Conservation (phyloP, 305 asterid species). For the Solanum chacoense region DNA sequence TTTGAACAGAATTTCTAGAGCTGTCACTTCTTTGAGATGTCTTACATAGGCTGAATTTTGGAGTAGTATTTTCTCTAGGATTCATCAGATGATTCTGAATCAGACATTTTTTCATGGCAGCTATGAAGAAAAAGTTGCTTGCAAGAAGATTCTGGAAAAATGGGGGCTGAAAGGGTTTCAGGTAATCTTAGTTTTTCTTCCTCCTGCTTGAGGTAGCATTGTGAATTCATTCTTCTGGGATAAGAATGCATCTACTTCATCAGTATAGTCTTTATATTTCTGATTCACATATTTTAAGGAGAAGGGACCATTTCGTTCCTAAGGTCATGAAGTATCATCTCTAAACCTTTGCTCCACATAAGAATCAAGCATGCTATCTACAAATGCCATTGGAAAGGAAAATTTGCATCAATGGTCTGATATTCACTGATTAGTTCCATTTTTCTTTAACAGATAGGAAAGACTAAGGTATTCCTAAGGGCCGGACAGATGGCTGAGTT, state of each 20-base stretch:
- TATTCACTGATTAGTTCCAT: slow-evolving; percentile 8
- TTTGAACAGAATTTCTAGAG: slow-evolving; percentile 11
- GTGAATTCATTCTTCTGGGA: neutral
- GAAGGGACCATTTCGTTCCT: neutral
- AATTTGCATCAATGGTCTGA: neutral
- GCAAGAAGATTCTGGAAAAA: slow-evolving; percentile 83
- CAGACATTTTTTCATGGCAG: slow-evolving; percentile 35
- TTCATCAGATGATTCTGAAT: slow-evolving; percentile 10
- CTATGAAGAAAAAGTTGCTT: slow-evolving; percentile 75
- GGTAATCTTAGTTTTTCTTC: slow-evolving; percentile 30
- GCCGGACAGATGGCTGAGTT: slow-evolving; percentile 99
- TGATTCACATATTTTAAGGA: neutral
- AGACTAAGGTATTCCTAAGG: slow-evolving; percentile 95
- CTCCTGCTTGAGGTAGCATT: neutral
- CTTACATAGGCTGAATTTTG: slow-evolving; percentile 2
- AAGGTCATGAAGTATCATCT: neutral
- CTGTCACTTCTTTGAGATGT: slow-evolving; percentile 1
- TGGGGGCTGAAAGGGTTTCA: slow-evolving; percentile 84
- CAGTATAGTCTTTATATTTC: neutral
- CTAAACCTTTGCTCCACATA: neutral
- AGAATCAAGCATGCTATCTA: neutral
- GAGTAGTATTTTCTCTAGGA: slow-evolving; percentile 1
- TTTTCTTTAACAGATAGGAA: slow-evolving; percentile 64
- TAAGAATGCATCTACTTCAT: neutral
- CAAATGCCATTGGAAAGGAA: neutral